phyloP scores from a whole-genome alignment of 257 asterid species.

The Handroanthus guayacan region DNA sequence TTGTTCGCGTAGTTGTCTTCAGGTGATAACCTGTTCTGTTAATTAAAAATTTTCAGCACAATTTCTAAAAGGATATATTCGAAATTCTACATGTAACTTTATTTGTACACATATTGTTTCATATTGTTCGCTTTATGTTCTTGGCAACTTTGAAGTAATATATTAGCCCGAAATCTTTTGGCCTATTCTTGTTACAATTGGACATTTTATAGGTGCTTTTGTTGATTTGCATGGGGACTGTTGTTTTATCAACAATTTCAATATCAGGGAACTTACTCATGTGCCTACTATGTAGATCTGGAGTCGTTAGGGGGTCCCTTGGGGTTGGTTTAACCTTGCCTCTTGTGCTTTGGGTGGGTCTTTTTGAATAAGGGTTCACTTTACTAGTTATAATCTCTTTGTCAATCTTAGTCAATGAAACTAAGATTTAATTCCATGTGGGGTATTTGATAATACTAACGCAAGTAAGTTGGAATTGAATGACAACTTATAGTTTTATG shows the following conservation, averaged over 20 bases:
- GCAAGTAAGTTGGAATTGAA: conserved; percentile 22
- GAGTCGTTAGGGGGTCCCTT: neutral
- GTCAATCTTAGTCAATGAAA: conserved; percentile 18
- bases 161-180: neutral
- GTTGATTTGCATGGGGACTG: neutral
- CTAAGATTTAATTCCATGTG: no score
- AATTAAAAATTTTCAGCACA: neutral
- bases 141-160: neutral
- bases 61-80: neutral
- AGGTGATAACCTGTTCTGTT: conserved; percentile 55
- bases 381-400: no score
- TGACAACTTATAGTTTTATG: neutral
- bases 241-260: conserved; percentile 9
- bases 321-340: conserved; percentile 1
- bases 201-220: conserved; percentile 4
- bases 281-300: neutral
- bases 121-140: conserved; percentile 3
- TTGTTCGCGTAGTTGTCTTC: conserved; percentile 78
- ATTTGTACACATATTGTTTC: conserved; percentile 25
- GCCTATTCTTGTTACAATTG: conserved; percentile 9
- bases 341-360: neutral
- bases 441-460: no score
- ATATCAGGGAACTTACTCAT: neutral
- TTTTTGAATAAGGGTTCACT: no score
- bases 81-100: conserved; percentile 11